Base-by-base conservation (phyloP, 2,329 filamentous ascomycete species). In the Ambrosiella xylebori region DNA sequence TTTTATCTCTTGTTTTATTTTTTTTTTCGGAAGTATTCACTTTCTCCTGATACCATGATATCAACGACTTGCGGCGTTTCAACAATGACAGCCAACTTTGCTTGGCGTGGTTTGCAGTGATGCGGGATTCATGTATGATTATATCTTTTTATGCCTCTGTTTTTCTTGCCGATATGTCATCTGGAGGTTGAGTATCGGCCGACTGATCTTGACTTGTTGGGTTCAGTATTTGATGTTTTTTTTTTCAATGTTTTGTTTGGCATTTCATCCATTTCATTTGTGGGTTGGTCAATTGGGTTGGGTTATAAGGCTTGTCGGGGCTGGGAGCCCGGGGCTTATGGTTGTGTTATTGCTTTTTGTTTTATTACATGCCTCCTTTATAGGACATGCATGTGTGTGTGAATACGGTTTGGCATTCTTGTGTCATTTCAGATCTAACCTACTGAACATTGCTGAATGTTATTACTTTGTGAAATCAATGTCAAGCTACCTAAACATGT, bases 81-180 rank as follows among this genome's bases (percentile, higher is more conserved):
- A 40, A 44, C 36, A 13, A 38, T 39, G n/a, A 15, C 12, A 19
- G 17, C 19, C 50, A 17, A 37, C 19, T 19, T 9, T 27, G 41
- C 40, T 8, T 56, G 27, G 8, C 27, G 40, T 35, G 13, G 27
- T 54, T 44, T 60, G 56, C 52, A 41, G 45, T 58, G 47, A 61
- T 52, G 57, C 51, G 9, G 50, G 60, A 55, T 51, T 36, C 19
- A 15, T 35, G 19, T 52, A 50, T 57, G 11, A 35, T 57, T 50
- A 39, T 50, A 40, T 12, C 51, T 36, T 39, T 47, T 47, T 13
- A 47, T 47, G 44, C 44, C 44, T 8, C 7, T 47, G 44, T 17
- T 47, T 13, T 47, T 47, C 19, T 47, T 27, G 4, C 27, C 27
- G 27, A 27, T 27, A 27, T 27, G 27, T 4, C 3, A 27, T 47